Evolutionary conservation across 1,284 basidiomycete species (phyloP), one percentile per base, ranked within the genome.

Genomic region (Mycosarcoma mackinlayi): DNA sequence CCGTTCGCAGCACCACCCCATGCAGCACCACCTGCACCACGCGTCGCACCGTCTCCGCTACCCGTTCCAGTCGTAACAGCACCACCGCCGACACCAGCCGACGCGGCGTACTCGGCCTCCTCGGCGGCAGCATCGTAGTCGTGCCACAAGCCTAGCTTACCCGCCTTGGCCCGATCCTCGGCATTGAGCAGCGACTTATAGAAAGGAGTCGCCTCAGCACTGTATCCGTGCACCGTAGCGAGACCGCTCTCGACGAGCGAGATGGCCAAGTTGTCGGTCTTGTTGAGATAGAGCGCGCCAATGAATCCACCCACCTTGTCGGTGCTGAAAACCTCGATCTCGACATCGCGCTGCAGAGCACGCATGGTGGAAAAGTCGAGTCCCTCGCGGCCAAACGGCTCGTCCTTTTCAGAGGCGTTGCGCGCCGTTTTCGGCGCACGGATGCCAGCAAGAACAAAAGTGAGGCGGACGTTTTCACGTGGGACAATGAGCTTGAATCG

Each of bases 221-320:
- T 93, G 83, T 91, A 94, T 5, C 88, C 86, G 81, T 98, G 94
- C 3, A 97, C 91, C 10, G 87, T 88, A 1, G 92, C 93, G 6
- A 78, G 47, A 54, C 94, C 94, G 83, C 94, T 91, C 59, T 88
- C 88, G n/a, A 91, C 89, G 16, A 98, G 87, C 30, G 89, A 84
- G 38, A 94, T 86, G 1, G 93, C 94, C 41, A 88, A 89, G 81
- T 97, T 98, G 69, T 93, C 91, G 2, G 56, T 72, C 57, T 68
- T 64, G 76, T 88, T 92, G 76, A 91, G 72, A 83, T 91, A 96
- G 55, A 97, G 86, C 1, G 90, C 67, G 16, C 95, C 95, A 72
- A 98, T 94, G 85, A 97, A 98, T 7, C 95, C 94, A 35, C 95
- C 95, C 16, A 90, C 90, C 85, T 96, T 97, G 85, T 98, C 95